Evolutionary conservation across 2,329 filamentous ascomycete genomes (phyloP).

Genomic region (Scopulariopsis brevicaulis): DNA sequence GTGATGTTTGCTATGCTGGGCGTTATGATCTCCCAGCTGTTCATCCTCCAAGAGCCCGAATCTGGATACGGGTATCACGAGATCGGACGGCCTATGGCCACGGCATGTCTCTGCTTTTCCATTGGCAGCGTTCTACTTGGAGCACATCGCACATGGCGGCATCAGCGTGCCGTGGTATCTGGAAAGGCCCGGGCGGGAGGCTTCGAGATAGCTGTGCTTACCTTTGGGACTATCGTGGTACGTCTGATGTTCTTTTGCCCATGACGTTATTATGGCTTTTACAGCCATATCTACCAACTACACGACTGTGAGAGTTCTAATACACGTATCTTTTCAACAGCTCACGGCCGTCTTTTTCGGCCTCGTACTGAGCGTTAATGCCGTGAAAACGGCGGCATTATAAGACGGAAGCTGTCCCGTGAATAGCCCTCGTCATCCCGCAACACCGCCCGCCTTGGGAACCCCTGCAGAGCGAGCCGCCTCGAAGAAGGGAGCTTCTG

Average conservation of each 20-base stretch:
- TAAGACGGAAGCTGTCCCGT: neutral
- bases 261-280: neutral
- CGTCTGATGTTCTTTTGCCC: neutral
- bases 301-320: neutral
- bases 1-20: constrained; percentile 57
- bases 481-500: neutral
- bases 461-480: neutral
- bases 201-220: constrained; percentile 1
- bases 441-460: neutral
- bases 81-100: constrained; percentile 47
- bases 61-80: constrained; percentile 43
- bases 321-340: neutral
- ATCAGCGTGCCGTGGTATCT: constrained; percentile 16
- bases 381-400: neutral
- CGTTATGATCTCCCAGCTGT: constrained; percentile 55
- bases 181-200: constrained; percentile 20
- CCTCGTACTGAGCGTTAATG: neutral
- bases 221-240: constrained; percentile 3
- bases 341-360: neutral
- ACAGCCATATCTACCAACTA: neutral
- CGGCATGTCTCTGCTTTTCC: constrained; percentile 25
- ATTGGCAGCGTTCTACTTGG: constrained; percentile 21
- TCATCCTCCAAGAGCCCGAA: constrained; percentile 34
- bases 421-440: neutral
- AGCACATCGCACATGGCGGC: constrained; percentile 17